Percentiles rank a stretch among this genome's conserved stretches.
Conservation (phyloP, 306 rosid genomes). For the Pyrus pyrifolia region DNA sequence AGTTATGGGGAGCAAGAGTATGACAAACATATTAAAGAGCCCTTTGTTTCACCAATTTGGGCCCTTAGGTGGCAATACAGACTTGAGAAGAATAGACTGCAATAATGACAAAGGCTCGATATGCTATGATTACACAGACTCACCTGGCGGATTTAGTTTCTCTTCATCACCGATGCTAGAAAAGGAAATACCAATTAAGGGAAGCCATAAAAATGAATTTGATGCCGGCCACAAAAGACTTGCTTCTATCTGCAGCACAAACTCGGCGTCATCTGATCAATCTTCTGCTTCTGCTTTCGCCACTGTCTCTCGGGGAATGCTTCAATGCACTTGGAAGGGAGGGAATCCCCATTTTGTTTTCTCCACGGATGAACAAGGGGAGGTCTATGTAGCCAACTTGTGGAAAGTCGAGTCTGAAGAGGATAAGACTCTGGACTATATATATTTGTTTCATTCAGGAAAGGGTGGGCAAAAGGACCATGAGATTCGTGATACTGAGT, state of each 20-base stretch:
- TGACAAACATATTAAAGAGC: constrained; percentile 69
- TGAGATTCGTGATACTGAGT: constrained; percentile 25
- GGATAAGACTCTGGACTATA: constrained; percentile 49
- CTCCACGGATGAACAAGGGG: constrained; percentile 69
- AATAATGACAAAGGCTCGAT: constrained; percentile 41
- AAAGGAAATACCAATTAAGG: constrained; percentile 27
- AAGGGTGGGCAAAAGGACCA: constrained; percentile 50
- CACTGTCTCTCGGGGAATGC: constrained; percentile 68
- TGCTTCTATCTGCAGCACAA: constrained; percentile 55
- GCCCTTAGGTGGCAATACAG: constrained; percentile 32
- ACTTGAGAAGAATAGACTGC: constrained; percentile 29
- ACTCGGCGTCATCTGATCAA: constrained; percentile 44
- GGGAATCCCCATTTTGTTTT: constrained; percentile 79
- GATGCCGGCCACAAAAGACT: constrained; percentile 35
- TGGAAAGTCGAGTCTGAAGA: constrained; percentile 37
- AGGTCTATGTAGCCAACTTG: constrained; percentile 58
- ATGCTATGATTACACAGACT: constrained; percentile 40
- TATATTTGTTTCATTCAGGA: constrained; percentile 58
- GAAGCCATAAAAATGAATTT: constrained; percentile 34
- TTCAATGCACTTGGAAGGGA: constrained; percentile 79
- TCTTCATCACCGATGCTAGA: constrained; percentile 39
- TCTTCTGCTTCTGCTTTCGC: constrained; percentile 39
- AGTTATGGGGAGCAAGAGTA: constrained; percentile 87
- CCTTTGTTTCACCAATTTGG: constrained; percentile 53
- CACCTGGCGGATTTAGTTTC: constrained; percentile 31